Evolutionary conservation across 805 yeast genomes (phyloP), one percentile per base, ranked within the genome.

Genomic region (Yarrowia deformans): DNA sequence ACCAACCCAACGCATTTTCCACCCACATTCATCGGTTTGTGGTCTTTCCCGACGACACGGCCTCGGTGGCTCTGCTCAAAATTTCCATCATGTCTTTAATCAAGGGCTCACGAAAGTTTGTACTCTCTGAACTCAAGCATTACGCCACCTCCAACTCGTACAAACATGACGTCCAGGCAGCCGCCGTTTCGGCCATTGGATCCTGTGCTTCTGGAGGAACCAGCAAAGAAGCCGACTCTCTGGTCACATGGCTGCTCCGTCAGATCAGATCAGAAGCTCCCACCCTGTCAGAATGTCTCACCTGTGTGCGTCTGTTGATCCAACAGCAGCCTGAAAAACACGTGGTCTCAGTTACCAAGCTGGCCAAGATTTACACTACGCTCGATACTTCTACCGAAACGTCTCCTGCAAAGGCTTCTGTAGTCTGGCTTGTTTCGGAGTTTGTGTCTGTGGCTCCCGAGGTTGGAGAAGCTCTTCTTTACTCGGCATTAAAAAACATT

Each of bases 371-470:
- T 1, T 70, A 46, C 61, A 52, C 72, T 43, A 63, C 69, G n/a
- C 37, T 66, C 34, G 49, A 71, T 67, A 34, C 71, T 52, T 46
- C 66, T 12, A 35, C 69, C 40, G 74, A 74, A 9, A 50, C 58
- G 72, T 7, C 70, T 72, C 71, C 79, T 18, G 96, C 98, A 0
- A 86, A 88, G 72, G 92, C 97, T 1, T 90, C 94, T 58, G 88
- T 93, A 12, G 83, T 94, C 8, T 95, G 98, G 98, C 82, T 94
- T 10, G 84, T 94, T 67, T 97, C 98, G 5, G 98, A 95, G 75
- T 89, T 88, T 75, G 82, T 88, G 0, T 77, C 76, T 16, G 74
- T 79, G 37, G 82, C 81, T 45, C 72, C 73, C 16, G 77, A 78
- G 35, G 78, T 90, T 64, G 88, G 93, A 3, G 93, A 96, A 0